phyloP scores from a whole-genome alignment of 306 rosid genomes.

The Arachis hypogaea region DNA sequence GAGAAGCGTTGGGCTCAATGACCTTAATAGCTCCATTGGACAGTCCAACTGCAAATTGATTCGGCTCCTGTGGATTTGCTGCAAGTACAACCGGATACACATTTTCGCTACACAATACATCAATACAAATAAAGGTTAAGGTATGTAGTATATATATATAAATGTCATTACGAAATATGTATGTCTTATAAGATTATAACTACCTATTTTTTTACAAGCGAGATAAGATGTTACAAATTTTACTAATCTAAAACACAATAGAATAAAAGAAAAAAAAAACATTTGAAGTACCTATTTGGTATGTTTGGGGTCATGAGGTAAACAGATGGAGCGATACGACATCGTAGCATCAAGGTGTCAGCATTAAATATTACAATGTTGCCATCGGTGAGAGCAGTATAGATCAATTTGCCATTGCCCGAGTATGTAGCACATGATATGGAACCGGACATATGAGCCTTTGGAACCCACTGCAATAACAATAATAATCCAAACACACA shows the following conservation, averaged over 20 bases:
- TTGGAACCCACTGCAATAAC: conserved; percentile 71
- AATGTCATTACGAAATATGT: no score
- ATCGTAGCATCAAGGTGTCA: conserved; percentile 61
- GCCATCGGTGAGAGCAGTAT: conserved; percentile 74
- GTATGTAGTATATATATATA: no score
- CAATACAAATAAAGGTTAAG: no score
- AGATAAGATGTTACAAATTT: no score
- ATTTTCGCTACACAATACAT: conserved; percentile 53
- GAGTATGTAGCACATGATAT: conserved; percentile 75
- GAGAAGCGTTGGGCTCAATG: conserved; percentile 35
- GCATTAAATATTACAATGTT: conserved; percentile 79
- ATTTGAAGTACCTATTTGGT: conserved; percentile 50
- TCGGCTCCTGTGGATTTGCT: conserved; percentile 64
- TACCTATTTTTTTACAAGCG: no score
- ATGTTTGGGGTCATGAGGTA: conserved; percentile 55
- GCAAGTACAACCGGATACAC: conserved; percentile 58
- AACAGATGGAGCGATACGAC: conserved; percentile 72
- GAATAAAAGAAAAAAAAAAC: neutral
- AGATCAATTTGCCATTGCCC: conserved; percentile 65
- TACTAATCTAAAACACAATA: no score
- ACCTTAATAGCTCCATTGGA: conserved; percentile 61
- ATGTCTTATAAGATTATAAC: no score
- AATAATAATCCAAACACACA: conserved; percentile 25
- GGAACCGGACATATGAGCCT: conserved; percentile 55
- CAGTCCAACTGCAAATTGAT: conserved; percentile 73